Evolutionary conservation across 257 asterid species (phyloP), one percentile per base, ranked within the genome.

Genomic region (Ligustrum vulgare): DNA sequence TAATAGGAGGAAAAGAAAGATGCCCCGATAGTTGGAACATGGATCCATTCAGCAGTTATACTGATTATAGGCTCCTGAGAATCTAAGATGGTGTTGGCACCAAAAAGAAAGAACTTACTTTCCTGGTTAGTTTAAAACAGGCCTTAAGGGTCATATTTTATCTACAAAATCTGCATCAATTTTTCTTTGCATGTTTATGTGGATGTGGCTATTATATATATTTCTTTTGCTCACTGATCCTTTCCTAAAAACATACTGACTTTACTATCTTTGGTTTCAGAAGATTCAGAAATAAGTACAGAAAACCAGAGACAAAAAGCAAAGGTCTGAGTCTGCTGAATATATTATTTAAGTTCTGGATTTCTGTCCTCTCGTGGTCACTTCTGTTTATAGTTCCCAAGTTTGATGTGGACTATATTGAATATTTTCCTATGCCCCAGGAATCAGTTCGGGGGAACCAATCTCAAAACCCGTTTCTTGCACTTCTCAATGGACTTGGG

Each of bases 401-500:
- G 35, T 66, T 68, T 72, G 43, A 23, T 67, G 75, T 65, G 75
- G 66, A 68, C 82, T 82, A 67, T 84, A 58, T 71, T 68, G 72
- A 68, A 77, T 75, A 51, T 77, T 60, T 79, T 81, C 15, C 72
- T 75, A 60, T 86, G 78, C 47, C 80, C 78, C 77, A 83, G 92
- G 81, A 75, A 71, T 78, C 82, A n/a, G 80, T 70, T 75, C 84
- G 80, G 71, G 88, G 76, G 69, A 84, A 75, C 73, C 75, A 84
- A 49, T 72, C 85, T 45, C 70, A 66, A 66, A 84, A 79, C 82
- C 82, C 91, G 9, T 76, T 84, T 67, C 71, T 90, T 65, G 73
- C 96, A 63, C 83, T 91, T 82, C 80, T 93, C 70, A 85, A 90
- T 72, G 90, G 80, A 72, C 73, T 89, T 25, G 96, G 96, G 77